Conservation (phyloP, 2,329 filamentous ascomycete genomes). For the Trichoderma sp. region DNA sequence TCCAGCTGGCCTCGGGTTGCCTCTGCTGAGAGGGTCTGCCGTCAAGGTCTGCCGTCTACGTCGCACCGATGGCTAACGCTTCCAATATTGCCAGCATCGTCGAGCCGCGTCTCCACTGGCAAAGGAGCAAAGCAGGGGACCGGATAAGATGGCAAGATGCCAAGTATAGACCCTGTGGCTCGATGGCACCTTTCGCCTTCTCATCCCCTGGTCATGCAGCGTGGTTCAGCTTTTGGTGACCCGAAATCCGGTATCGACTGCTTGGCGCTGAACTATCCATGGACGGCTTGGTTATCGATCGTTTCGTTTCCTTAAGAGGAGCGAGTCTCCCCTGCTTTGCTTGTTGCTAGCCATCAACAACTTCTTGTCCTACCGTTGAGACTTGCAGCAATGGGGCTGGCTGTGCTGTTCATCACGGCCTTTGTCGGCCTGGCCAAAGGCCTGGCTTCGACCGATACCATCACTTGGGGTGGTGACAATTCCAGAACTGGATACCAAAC, state of each 20-base stretch:
- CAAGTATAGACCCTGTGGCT: not conserved
- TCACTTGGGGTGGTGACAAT: constrained; percentile 60
- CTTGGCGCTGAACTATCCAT: not conserved
- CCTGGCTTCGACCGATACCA: constrained; percentile 51
- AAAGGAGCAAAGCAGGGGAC: not conserved
- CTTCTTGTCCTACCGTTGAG: not conserved
- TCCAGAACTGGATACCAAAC: constrained; percentile 52
- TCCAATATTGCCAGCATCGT: not conserved
- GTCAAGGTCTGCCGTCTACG: not conserved
- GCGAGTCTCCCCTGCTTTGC: not conserved
- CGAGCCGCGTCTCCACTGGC: constrained; percentile 7
- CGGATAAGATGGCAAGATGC: not conserved
- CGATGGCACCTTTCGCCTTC: not conserved
- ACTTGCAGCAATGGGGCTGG: constrained; percentile 28
- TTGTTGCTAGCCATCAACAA: not conserved
- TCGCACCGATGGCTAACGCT: not conserved
- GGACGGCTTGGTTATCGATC: not conserved
- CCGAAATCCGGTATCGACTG: not conserved
- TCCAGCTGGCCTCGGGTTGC: not conserved
- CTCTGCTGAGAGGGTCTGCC: not conserved
- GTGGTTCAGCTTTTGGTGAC: not conserved
- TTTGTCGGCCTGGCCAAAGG: constrained; percentile 36
- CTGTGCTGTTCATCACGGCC: constrained; percentile 32
- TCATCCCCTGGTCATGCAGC: not conserved
- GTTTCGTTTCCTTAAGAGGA: not conserved